phyloP scores from a whole-genome alignment of 163 green algal species.

The Chloromonas sp. region DNA sequence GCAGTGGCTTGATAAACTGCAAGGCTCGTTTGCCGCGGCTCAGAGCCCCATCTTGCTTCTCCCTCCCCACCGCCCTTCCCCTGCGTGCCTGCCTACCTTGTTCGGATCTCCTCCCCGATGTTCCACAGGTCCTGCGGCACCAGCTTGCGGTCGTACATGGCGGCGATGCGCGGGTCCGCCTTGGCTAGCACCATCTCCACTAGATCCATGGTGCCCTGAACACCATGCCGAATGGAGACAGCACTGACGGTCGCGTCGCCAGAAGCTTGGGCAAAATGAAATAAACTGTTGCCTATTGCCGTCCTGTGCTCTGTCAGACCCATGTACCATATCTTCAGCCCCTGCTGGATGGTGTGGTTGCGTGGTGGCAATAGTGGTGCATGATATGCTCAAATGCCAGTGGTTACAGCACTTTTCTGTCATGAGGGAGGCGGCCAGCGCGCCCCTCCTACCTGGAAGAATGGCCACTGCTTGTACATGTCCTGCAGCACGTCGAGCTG shows the following conservation, averaged over 20 bases:
- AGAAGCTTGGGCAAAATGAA: background rate
- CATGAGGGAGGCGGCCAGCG: no score
- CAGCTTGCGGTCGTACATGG: slow-evolving; percentile 76
- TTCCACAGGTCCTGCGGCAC: slow-evolving; percentile 49
- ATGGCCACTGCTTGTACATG: slow-evolving; percentile 94
- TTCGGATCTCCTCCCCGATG: slow-evolving; percentile 68
- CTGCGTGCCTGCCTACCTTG: slow-evolving; percentile 2
- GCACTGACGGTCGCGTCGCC: background rate
- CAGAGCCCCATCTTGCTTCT: no score
- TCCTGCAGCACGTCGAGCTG: slow-evolving; percentile 59
- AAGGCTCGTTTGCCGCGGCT: no score
- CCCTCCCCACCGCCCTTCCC: background rate
- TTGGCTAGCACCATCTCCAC: slow-evolving; percentile 98
- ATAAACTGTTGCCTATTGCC: no score
- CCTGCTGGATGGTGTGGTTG: no score
- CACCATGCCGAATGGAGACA: background rate
- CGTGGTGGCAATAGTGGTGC: no score
- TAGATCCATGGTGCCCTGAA: slow-evolving; percentile 83
- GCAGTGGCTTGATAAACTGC: no score
- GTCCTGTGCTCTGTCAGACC: no score
- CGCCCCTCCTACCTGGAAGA: slow-evolving; percentile 66
- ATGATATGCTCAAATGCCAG: no score
- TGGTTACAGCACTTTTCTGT: no score
- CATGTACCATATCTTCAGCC: no score
- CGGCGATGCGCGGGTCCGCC: slow-evolving; percentile 64